Percentiles rank a stretch among this genome's conserved stretches.
Evolutionary conservation across 2,329 filamentous ascomycete genomes (phyloP).

Genomic region (Pyrenochaeta sp.): DNA sequence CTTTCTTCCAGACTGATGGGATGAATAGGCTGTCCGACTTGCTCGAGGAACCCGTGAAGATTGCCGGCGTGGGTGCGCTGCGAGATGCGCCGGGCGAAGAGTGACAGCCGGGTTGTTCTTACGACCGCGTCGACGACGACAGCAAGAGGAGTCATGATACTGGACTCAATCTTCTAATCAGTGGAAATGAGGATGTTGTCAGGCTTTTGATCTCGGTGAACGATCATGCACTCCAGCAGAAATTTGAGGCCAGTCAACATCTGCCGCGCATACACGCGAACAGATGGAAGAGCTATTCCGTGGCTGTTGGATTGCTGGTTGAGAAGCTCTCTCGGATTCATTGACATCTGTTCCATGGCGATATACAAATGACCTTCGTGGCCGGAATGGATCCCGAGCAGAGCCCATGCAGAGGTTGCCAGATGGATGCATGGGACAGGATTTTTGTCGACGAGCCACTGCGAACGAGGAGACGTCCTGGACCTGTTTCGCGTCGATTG

Average conservation of each 20-base stretch:
- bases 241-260: constrained; percentile 90
- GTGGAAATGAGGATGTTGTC: constrained; percentile 84
- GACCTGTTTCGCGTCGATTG: no score
- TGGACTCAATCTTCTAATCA: constrained; percentile 76
- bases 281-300: constrained; percentile 87
- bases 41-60: no score
- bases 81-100: no score
- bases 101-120: constrained; percentile 87
- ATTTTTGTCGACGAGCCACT: no score
- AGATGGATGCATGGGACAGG: no score
- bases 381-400: no score
- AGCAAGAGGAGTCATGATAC: constrained; percentile 95
- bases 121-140: constrained; percentile 86
- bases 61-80: no score
- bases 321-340: constrained; percentile 88
- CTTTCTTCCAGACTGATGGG: no score
- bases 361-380: constrained; percentile 96
- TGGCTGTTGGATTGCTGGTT: constrained; percentile 85
- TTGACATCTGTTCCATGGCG: constrained; percentile 88
- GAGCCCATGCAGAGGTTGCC: no score
- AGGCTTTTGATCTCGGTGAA: constrained; percentile 96
- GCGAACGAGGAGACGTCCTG: no score
- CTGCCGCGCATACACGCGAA: constrained; percentile 88
- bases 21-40: no score
- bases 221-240: constrained; percentile 88